These are phyloP conservation scores for Phylloporus rhodoxanthus DNA, from an alignment of 768 basidiomycete genomes.

Conservation along the genomic window DNA sequence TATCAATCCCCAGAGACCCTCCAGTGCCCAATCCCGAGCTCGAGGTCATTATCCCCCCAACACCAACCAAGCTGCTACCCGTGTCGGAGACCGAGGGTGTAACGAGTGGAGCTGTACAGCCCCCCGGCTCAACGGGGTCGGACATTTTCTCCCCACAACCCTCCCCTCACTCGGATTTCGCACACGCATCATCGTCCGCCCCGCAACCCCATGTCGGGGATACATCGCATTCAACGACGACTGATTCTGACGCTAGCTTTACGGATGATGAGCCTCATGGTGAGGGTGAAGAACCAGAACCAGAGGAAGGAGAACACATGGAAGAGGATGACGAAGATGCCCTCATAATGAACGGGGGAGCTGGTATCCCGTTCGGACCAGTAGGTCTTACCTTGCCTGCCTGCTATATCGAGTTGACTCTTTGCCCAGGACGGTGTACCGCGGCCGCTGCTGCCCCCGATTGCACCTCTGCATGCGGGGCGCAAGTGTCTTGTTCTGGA, in stretches of 20 bases:
- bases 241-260: constrained; percentile 38
- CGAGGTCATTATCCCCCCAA: constrained; percentile 42
- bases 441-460: constrained; percentile 80
- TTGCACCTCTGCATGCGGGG: constrained; percentile 74
- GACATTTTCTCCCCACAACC: constrained; percentile 29
- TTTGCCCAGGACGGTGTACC: constrained; percentile 71
- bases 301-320: constrained; percentile 52
- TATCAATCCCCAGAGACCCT: constrained; percentile 20
- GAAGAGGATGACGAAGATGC: constrained; percentile 86
- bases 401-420: constrained; percentile 4
- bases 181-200: constrained; percentile 20
- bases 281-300: constrained; percentile 62
- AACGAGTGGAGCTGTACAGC: constrained; percentile 87
- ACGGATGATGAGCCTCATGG: constrained; percentile 61
- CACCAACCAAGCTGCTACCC: constrained; percentile 47
- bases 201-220: constrained; percentile 28
- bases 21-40: constrained; percentile 25
- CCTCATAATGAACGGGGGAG: constrained; percentile 84
- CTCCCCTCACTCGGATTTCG: constrained; percentile 18
- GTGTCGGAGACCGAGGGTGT: constrained; percentile 79
- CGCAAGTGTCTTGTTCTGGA: constrained; percentile 96
- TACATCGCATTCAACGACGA: constrained; percentile 27
- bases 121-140: constrained; percentile 73
- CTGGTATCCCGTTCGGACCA: constrained; percentile 90
- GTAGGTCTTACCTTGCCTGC: constrained; percentile 44